Evolutionary conservation across 75 land plant species (phyloP), one percentile per base, ranked within the genome.

Genomic region (Pseudotsuga menziesii): DNA sequence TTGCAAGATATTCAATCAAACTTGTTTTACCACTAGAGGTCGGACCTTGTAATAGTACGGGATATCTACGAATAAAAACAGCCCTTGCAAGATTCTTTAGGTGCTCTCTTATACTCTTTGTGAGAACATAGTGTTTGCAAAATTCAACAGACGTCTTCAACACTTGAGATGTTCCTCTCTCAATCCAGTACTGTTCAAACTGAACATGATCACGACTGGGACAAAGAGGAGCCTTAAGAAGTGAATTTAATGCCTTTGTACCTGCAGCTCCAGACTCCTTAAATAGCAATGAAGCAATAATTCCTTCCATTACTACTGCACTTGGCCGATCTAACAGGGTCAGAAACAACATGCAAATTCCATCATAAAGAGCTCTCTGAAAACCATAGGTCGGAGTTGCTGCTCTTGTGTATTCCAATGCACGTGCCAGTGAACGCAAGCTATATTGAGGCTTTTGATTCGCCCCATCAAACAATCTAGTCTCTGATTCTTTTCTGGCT

Each of bases 1-100:
- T 81, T 80, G 99, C 99, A 85, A 97, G 92, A 85, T 94, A 97
- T 73, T 83, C 86, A 25, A 97, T 88, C 72, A 95, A 82, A 36
- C 99, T 97, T 32, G 99, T 97, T 72, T 97, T 97, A 26, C 99
- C 99, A 88, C 99, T 97, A 58, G 99, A 97, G 22, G 99, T 97
- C 20, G 99, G 99, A 11, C 99, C 99, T 83, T 97, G 99, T 55
- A 97, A 61, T 8, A 97, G 84, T 70, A 97, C 92, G 36, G 99
- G 99, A 79, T 97, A 94, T 79, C 83, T 89, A 63, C 77, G 89
- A 59, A 97, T 85, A 59, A 87, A 89, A 41, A 91, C 84, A 56
- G 99, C 98, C 75, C 96, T 85, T 52, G 98, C 90, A 72, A 97
- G 73, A 79, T 88, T 92, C 55, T 79, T 89, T 4, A 97, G 88